Conservation (phyloP, 345 rosid genomes). For the Adansonia digitata region DNA sequence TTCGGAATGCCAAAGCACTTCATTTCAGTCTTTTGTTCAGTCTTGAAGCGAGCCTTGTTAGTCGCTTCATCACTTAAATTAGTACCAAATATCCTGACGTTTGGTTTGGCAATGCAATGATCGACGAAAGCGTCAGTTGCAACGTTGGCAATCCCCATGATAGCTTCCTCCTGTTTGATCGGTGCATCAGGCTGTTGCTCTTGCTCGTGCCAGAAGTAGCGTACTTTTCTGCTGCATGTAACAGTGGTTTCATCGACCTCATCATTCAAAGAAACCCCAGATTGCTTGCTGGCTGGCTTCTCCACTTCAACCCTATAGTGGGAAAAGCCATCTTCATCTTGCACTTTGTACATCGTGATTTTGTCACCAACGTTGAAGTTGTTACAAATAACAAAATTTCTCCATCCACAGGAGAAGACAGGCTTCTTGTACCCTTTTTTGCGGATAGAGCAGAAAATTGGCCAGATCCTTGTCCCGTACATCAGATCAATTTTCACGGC, state of each 20-base stretch:
- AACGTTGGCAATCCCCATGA: neutral
- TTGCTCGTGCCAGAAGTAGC: neutral
- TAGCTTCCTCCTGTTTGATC: neutral
- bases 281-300: neutral
- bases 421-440: neutral
- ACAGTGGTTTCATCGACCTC: neutral
- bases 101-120: neutral
- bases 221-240: neutral
- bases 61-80: neutral
- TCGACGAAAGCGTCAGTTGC: neutral
- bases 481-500: neutral
- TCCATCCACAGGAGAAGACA: neutral
- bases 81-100: neutral
- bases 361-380: neutral
- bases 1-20: neutral
- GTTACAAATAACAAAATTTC: neutral
- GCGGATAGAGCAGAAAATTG: neutral
- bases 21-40: neutral
- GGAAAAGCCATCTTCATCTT: neutral
- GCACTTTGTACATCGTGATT: neutral
- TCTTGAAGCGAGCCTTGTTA: neutral
- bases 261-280: neutral
- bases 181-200: neutral
- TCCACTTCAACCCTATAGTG: neutral
- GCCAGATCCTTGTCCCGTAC: neutral